These are phyloP conservation scores for Allomyces arbusculus DNA, from an alignment of 192 early-diverging fungal species.

Conservation along the genomic window DNA sequence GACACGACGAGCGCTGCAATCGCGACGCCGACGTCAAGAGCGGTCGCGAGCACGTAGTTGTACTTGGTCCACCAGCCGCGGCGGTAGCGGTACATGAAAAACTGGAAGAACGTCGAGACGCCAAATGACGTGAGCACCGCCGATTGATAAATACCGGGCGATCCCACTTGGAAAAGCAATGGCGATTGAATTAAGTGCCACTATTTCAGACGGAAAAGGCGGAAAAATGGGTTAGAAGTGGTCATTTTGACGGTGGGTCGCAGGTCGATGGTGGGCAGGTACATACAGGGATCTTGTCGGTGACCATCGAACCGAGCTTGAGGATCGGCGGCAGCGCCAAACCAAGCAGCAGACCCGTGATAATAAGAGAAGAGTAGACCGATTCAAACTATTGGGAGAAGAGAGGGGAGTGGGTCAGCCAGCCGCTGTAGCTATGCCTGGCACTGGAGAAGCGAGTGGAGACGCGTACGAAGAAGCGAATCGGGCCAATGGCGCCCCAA, in stretches of 20 bases:
- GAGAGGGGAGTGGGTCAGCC: too few relatives aligned
- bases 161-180: background rate
- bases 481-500: slow-evolving; percentile 60
- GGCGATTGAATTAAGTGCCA: slow-evolving; percentile 10
- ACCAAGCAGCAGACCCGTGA: background rate
- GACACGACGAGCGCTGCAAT: slow-evolving; percentile 24
- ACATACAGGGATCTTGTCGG: background rate
- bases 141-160: background rate
- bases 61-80: slow-evolving; percentile 39
- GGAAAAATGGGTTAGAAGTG: too few relatives aligned
- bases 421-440: too few relatives aligned
- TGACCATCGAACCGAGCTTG: background rate
- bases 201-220: slow-evolving; percentile 1
- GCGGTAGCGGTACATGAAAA: slow-evolving; percentile 22
- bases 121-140: slow-evolving; percentile 13
- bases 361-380: background rate
- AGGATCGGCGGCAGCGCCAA: background rate
- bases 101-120: slow-evolving; percentile 31
- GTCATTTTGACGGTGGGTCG: too few relatives aligned
- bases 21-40: slow-evolving; percentile 33
- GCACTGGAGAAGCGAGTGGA: too few relatives aligned
- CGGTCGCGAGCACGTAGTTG: slow-evolving; percentile 45
- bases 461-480: slow-evolving; percentile 23
- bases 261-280: too few relatives aligned
- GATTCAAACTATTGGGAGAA: background rate